Percentiles rank a stretch among this genome's conserved stretches.
phyloP scores from a whole-genome alignment of 23 red algal genomes.

The Gracilaria domingensis region DNA sequence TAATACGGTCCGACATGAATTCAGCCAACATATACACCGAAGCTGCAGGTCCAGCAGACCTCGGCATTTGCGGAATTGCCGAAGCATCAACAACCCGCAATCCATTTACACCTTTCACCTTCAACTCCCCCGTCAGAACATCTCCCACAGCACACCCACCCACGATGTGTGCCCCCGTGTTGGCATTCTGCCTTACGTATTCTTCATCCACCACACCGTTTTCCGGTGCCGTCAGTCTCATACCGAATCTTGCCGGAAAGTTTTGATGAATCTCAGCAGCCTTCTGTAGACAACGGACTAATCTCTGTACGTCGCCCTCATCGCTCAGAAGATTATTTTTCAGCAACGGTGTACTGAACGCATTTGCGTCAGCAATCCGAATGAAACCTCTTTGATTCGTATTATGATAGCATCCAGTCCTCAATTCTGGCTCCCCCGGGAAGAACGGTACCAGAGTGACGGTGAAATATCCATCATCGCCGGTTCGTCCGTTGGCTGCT shows the following conservation, averaged over 20 bases:
- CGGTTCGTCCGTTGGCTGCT: conserved; percentile 9
- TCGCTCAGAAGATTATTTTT: conserved; percentile 31
- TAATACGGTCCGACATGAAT: conserved; percentile 31
- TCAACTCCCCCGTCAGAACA: conserved; percentile 38
- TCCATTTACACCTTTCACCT: conserved; percentile 53
- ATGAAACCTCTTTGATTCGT: conserved; percentile 9
- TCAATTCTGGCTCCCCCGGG: not conserved
- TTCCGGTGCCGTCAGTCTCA: not conserved
- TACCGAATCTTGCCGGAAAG: not conserved
- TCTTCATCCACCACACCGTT: conserved; percentile 15
- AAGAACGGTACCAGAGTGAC: conserved; percentile 19
- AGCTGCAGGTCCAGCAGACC: conserved; percentile 66
- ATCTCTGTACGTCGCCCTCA: not conserved
- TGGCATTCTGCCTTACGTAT: conserved; percentile 29
- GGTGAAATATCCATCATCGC: conserved; percentile 36
- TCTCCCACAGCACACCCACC: conserved; percentile 62
- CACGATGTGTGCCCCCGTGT: conserved; percentile 44
- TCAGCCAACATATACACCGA: conserved; percentile 72
- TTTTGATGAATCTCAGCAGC: conserved; percentile 14
- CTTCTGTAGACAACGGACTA: not conserved
- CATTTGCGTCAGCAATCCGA: conserved; percentile 27
- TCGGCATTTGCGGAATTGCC: conserved; percentile 51
- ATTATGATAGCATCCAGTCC: conserved; percentile 34
- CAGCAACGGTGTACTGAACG: conserved; percentile 28
- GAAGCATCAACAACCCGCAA: conserved; percentile 75